These are phyloP conservation scores for Phytophthora palmivora DNA, from an alignment of 352 stramenopile species.

Conservation along the genomic window DNA sequence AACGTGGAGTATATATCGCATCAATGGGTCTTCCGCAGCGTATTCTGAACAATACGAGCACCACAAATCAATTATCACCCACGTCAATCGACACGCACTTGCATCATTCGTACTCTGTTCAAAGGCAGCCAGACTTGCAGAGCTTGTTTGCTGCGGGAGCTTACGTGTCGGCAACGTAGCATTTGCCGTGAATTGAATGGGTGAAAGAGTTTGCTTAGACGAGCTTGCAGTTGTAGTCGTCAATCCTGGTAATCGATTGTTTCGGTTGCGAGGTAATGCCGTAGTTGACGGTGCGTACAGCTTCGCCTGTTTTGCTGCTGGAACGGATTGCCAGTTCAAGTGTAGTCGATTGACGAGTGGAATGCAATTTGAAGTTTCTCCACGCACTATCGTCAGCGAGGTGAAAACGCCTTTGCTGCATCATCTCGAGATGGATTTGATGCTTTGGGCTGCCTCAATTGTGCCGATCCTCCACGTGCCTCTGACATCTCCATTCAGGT, in stretches of 20 bases:
- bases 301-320: conserved; percentile 17
- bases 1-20: conserved; percentile 55
- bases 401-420: neutral
- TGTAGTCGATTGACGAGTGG: conserved; percentile 24
- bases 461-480: neutral
- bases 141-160: neutral
- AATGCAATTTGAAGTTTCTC: neutral
- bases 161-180: neutral
- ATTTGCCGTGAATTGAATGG: neutral
- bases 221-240: neutral
- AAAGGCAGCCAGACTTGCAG: conserved; percentile 9
- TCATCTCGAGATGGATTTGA: conserved; percentile 5
- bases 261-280: neutral
- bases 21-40: conserved; percentile 44
- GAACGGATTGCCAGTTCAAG: conserved; percentile 27
- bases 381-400: neutral
- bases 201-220: conserved; percentile 4
- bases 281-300: conserved; percentile 20
- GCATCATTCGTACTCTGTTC: conserved; percentile 28
- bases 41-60: conserved; percentile 45
- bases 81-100: neutral
- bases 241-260: neutral
- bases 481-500: conserved; percentile 22
- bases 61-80: neutral
- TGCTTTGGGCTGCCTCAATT: neutral